phyloP scores from a whole-genome alignment of 2,329 filamentous ascomycete genomes.

The Sclerotinia nivalis region DNA sequence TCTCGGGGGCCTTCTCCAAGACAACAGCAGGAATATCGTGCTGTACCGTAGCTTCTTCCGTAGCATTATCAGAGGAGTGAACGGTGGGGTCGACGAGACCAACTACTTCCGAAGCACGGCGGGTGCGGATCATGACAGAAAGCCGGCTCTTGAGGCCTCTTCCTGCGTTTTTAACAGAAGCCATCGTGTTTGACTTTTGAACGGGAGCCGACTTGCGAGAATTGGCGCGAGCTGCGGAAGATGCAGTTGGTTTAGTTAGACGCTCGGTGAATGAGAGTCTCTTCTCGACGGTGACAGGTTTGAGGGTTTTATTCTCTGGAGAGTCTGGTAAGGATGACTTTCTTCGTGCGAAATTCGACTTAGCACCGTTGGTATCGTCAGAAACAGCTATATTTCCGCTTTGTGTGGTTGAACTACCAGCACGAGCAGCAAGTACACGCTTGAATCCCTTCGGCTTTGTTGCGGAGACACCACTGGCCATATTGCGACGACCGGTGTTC shows the following conservation, averaged over 20 bases:
- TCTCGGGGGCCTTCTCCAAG: not conserved
- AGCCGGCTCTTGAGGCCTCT: slow-evolving; percentile 20
- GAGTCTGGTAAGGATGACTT: slow-evolving; percentile 5
- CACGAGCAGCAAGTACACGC: not conserved
- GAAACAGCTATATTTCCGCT: too few species aligned
- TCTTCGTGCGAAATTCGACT: not conserved
- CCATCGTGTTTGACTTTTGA: not conserved
- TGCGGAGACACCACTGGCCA: not conserved
- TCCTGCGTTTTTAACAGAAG: slow-evolving; percentile 20
- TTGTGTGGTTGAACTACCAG: not conserved
- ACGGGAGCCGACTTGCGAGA: not conserved
- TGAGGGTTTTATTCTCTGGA: not conserved
- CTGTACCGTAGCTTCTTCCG: not conserved
- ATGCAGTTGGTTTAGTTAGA: slow-evolving; percentile 6
- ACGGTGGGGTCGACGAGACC: too few species aligned
- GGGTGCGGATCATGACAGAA: slow-evolving; percentile 9
- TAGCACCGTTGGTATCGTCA: not conserved
- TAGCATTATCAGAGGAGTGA: not conserved
- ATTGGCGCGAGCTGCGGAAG: not conserved
- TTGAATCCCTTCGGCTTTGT: not conserved
- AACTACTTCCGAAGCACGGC: not conserved
- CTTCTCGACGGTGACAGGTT: slow-evolving; percentile 7
- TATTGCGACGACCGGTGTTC: not conserved
- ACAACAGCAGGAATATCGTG: too few species aligned
- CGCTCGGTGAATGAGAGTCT: not conserved